These are phyloP conservation scores for Gentiana macrophylla DNA, from an alignment of 257 asterid species.

Conservation along the genomic window DNA sequence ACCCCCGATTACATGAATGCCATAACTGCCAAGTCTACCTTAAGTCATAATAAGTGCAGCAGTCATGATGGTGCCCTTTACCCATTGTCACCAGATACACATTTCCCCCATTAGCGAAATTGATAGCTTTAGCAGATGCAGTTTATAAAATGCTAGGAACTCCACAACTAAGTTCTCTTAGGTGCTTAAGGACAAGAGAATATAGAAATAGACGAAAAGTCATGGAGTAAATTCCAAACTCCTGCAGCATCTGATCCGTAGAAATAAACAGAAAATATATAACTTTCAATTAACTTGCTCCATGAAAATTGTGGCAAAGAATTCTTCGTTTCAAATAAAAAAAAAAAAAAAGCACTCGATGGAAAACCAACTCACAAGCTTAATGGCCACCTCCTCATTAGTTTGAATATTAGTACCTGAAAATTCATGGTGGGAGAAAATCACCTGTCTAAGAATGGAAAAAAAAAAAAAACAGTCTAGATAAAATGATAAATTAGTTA, in stretches of 20 bases:
- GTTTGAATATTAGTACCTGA: conserved; percentile 76
- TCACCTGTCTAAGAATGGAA: not conserved
- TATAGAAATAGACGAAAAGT: too few species aligned
- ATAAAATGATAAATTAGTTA: not conserved
- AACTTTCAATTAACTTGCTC: too few species aligned
- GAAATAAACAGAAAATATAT: too few species aligned
- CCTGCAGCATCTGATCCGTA: too few species aligned
- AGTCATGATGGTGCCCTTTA: too few species aligned
- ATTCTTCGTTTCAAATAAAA: too few species aligned
- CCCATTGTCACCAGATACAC: too few species aligned
- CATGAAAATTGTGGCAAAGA: too few species aligned
- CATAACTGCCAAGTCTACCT: not conserved
- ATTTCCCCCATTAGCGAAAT: not conserved
- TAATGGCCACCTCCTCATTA: conserved; percentile 79
- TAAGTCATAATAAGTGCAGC: too few species aligned
- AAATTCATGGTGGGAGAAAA: not conserved
- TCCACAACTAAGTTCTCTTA: too few species aligned
- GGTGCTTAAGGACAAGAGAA: too few species aligned
- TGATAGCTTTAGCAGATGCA: not conserved
- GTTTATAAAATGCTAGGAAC: conserved; percentile 1
- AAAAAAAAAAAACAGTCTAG: not conserved
- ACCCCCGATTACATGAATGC: not conserved
- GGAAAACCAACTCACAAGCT: conserved; percentile 48
- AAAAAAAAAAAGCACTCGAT: not conserved
- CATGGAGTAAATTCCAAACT: too few species aligned